Percentiles rank a stretch among this genome's conserved stretches.
phyloP scores from a whole-genome alignment of 2,329 filamentous ascomycete genomes.

The Fusarium sp. region DNA sequence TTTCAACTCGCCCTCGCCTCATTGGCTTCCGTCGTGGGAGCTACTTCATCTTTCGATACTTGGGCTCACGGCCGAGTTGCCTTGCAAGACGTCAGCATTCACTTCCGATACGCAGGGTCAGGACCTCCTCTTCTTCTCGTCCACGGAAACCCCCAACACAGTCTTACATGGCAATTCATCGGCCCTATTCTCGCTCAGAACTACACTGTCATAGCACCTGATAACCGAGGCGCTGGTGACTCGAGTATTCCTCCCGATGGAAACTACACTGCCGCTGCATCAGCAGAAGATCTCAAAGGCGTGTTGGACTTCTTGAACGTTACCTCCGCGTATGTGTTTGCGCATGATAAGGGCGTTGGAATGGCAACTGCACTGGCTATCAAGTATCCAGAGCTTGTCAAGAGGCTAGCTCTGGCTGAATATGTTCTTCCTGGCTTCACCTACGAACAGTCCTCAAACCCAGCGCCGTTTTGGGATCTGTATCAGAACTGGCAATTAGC shows the following conservation, averaged over 20 bases:
- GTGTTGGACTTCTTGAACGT: slow-evolving; percentile 58
- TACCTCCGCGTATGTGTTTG: slow-evolving; percentile 56
- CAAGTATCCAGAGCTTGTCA: slow-evolving; percentile 51
- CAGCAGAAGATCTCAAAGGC: slow-evolving; percentile 53
- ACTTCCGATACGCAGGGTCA: slow-evolving; percentile 55
- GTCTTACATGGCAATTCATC: slow-evolving; percentile 54
- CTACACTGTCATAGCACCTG: slow-evolving; percentile 58
- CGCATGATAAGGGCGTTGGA: slow-evolving; percentile 60
- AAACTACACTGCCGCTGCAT: slow-evolving; percentile 56
- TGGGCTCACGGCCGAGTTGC: slow-evolving; percentile 54
- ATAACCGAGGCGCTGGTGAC: slow-evolving; percentile 57
- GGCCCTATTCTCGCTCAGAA: slow-evolving; percentile 56
- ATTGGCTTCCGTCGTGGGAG: slow-evolving; percentile 4
- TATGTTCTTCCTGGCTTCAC: slow-evolving; percentile 57
- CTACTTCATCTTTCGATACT: slow-evolving; percentile 50
- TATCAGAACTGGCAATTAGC: slow-evolving; percentile 58
- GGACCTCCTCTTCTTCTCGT: slow-evolving; percentile 56
- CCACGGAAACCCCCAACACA: slow-evolving; percentile 57
- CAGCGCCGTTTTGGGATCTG: slow-evolving; percentile 52
- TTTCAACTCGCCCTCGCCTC: not conserved
- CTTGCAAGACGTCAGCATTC: slow-evolving; percentile 55
- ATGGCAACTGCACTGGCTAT: slow-evolving; percentile 55
- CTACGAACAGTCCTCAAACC: slow-evolving; percentile 49
- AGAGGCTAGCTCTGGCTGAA: slow-evolving; percentile 53
- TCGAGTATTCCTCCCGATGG: slow-evolving; percentile 53